phyloP scores from a whole-genome alignment of 495 filamentous ascomycete species.

The Clavariopsis aquatica region DNA sequence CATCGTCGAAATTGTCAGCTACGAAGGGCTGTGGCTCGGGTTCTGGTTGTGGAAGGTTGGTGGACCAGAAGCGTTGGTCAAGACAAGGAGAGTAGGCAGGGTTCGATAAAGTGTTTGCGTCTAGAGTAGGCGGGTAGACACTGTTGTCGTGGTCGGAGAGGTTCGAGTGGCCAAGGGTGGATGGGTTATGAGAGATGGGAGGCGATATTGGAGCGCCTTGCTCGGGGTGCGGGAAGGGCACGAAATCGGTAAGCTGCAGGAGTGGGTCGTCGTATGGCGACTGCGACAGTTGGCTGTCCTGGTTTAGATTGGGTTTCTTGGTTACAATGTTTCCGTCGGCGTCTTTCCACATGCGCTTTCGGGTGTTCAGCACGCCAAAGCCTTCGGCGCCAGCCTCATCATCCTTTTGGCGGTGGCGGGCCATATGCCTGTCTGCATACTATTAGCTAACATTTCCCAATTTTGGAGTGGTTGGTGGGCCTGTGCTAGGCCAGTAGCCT shows the following conservation, averaged over 20 bases:
- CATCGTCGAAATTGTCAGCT: conserved; percentile 31
- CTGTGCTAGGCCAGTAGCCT: neutral
- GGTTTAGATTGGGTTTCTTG: conserved; percentile 26
- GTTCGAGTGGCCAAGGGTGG: conserved; percentile 9
- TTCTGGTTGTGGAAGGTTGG: conserved; percentile 14
- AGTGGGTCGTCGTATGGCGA: neutral
- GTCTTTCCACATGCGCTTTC: conserved; percentile 61
- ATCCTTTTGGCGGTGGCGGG: conserved; percentile 61
- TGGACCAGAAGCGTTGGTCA: conserved; percentile 32
- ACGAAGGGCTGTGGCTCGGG: conserved; percentile 1
- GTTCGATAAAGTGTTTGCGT: conserved; percentile 14
- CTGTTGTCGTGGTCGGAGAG: conserved; percentile 26
- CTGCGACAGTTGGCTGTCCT: conserved; percentile 3
- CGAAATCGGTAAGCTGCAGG: conserved; percentile 9
- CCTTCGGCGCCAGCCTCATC: conserved; percentile 62
- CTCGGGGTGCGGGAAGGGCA: conserved; percentile 15
- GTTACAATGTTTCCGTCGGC: conserved; percentile 58
- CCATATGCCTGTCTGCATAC: conserved; percentile 58
- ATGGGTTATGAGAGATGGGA: conserved; percentile 34
- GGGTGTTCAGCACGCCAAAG: conserved; percentile 58
- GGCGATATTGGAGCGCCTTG: conserved; percentile 32
- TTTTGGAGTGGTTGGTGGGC: neutral
- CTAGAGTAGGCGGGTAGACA: conserved; percentile 19
- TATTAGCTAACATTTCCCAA: conserved; percentile 23
- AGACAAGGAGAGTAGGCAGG: conserved; percentile 3